Percentiles rank a stretch among this genome's conserved stretches.
Evolutionary conservation across 202 grass and related monocot genomes (phyloP).

Genomic region (Musa balbisiana): DNA sequence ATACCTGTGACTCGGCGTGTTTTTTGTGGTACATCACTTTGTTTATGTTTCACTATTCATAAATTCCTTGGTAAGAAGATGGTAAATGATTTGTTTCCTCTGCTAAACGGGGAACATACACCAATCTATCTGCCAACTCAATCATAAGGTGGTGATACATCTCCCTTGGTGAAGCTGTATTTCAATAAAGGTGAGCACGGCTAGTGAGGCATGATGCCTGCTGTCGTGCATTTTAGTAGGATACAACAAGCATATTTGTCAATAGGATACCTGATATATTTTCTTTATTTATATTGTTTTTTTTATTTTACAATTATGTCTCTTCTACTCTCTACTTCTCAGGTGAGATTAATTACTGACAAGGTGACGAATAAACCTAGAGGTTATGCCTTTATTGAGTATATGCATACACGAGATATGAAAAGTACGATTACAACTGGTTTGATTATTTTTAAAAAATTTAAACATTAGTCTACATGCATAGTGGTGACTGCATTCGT

Average conservation of each 20-base stretch:
- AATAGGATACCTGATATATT: background rate
- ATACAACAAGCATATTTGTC: constrained; percentile 20
- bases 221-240: constrained; percentile 52
- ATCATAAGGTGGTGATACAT: constrained; percentile 41
- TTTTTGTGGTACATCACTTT: background rate
- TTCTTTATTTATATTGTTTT: constrained; percentile 5
- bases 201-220: constrained; percentile 66
- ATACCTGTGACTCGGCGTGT: background rate
- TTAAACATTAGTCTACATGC: background rate
- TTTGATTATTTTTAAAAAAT: background rate
- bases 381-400: constrained; percentile 71
- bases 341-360: constrained; percentile 48
- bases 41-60: background rate
- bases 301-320: constrained; percentile 1
- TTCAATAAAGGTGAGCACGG: constrained; percentile 52
- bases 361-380: constrained; percentile 59
- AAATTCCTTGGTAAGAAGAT: background rate
- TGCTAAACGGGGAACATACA: constrained; percentile 22
- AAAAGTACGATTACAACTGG: constrained; percentile 40
- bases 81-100: background rate
- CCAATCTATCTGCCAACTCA: constrained; percentile 46
- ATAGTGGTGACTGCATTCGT: background rate
- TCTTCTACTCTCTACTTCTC: constrained; percentile 28
- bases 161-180: constrained; percentile 40
- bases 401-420: constrained; percentile 64